Evolutionary conservation across 1,284 basidiomycete genomes (phyloP).

Genomic region (Ganoderma meredithae): DNA sequence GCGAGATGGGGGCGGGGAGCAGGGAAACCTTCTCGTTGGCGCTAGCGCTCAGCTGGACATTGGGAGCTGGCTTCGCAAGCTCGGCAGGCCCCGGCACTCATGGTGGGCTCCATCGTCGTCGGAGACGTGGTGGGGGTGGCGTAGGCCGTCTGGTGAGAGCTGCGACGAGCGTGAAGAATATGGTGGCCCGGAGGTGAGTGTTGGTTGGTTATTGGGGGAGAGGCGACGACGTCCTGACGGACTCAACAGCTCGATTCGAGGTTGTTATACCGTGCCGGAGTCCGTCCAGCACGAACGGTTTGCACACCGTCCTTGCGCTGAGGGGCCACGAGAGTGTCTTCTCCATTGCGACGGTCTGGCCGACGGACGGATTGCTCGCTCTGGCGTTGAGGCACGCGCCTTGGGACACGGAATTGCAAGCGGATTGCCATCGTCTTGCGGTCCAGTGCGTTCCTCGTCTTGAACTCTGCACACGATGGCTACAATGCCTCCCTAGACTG

Average conservation of each 20-base stretch:
- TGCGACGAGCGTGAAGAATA: slow-evolving; percentile 16
- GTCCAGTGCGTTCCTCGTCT: neutral
- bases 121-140: slow-evolving; percentile 8
- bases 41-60: slow-evolving; percentile 10
- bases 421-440: neutral
- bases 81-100: slow-evolving; percentile 13
- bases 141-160: slow-evolving; percentile 7
- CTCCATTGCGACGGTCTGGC: neutral
- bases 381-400: neutral
- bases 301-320: neutral
- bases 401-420: neutral
- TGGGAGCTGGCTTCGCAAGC: slow-evolving; percentile 11
- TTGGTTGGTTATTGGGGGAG: neutral
- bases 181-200: slow-evolving; percentile 7
- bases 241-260: neutral
- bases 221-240: slow-evolving; percentile 6
- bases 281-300: neutral
- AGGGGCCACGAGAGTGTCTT: neutral
- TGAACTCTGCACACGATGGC: neutral
- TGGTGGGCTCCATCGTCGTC: neutral
- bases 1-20: no score
- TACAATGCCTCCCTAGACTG: neutral
- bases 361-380: neutral
- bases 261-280: neutral
- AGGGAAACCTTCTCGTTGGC: no score